Conservation (phyloP, 1,284 basidiomycete genomes). For the Lentinus polychrous region DNA sequence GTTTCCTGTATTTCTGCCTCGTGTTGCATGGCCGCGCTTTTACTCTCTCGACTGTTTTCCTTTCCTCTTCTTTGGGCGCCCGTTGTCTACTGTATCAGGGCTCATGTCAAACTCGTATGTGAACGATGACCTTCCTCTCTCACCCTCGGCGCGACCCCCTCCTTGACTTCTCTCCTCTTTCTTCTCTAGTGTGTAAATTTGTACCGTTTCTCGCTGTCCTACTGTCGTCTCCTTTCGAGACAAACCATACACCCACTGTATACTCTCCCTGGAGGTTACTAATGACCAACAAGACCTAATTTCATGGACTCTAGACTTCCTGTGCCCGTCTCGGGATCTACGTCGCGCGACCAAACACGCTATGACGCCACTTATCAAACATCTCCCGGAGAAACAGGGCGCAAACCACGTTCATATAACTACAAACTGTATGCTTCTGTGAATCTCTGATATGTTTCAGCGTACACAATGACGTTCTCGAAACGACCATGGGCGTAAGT, state of each 20-base stretch:
- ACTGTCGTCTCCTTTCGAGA: not conserved
- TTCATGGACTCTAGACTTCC: slow-evolving; percentile 2
- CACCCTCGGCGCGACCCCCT: too few species aligned
- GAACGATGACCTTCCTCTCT: slow-evolving; percentile 1
- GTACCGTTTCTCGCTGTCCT: slow-evolving; percentile 14
- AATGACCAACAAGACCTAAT: slow-evolving; percentile 19
- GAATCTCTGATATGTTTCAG: too few species aligned
- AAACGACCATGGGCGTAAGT: not conserved
- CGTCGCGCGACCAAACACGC: not conserved
- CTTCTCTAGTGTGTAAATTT: slow-evolving; percentile 18
- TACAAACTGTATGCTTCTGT: too few species aligned
- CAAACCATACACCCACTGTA: slow-evolving; percentile 16
- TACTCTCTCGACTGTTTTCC: not conserved
- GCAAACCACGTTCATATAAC: too few species aligned
- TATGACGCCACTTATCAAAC: too few species aligned
- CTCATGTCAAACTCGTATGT: slow-evolving; percentile 5
- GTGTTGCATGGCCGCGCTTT: not conserved
- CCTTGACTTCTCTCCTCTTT: slow-evolving; percentile 2
- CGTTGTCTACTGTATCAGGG: slow-evolving; percentile 4
- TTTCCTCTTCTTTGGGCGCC: slow-evolving; percentile 1
- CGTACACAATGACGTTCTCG: too few species aligned
- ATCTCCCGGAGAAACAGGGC: too few species aligned
- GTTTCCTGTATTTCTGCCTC: slow-evolving; percentile 9
- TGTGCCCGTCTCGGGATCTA: not conserved
- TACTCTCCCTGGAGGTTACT: slow-evolving; percentile 27